A percentile compares a stretch with the other conserved stretches of the same genome.
Conservation (phyloP, 192 early-diverging fungal species). For the Coemansia sp. region DNA sequence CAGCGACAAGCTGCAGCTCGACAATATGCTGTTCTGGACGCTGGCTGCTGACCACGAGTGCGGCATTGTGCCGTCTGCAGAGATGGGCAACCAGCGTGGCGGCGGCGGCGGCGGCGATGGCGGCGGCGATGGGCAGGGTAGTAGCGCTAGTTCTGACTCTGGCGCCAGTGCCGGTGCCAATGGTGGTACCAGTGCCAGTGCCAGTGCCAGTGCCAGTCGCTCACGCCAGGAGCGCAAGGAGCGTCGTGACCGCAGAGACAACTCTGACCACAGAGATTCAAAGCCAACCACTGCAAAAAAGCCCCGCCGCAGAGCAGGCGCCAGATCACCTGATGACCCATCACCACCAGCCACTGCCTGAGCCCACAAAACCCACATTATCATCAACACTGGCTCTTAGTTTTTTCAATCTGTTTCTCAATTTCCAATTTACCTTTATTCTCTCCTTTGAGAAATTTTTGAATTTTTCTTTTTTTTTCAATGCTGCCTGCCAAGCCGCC, state of each 20-base stretch:
- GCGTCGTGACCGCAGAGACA: background rate
- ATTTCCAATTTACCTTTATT: background rate
- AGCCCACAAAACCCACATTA: too few relatives aligned
- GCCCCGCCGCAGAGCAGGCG: background rate
- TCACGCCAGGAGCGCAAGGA: background rate
- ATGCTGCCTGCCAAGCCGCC: too few relatives aligned
- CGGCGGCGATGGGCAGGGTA: background rate
- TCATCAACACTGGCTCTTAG: too few relatives aligned
- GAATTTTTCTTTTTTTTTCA: background rate
- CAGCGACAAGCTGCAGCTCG: constrained; percentile 55
- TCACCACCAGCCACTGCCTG: too few relatives aligned
- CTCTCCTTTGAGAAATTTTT: background rate
- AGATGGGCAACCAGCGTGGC: background rate
- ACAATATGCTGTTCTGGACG: constrained; percentile 48
- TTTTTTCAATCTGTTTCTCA: background rate
- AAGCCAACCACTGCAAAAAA: background rate
- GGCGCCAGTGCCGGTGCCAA: background rate
- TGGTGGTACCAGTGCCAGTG: background rate
- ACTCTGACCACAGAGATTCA: background rate
- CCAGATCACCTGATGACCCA: background rate
- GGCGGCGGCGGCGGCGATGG: background rate
- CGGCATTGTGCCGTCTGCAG: too few relatives aligned
- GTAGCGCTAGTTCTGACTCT: background rate
- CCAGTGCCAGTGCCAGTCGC: background rate
- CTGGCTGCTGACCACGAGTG: constrained; percentile 14